These are phyloP conservation scores for Picochlorum sp. DNA, from an alignment of 139 green algal species.

Conservation along the genomic window DNA sequence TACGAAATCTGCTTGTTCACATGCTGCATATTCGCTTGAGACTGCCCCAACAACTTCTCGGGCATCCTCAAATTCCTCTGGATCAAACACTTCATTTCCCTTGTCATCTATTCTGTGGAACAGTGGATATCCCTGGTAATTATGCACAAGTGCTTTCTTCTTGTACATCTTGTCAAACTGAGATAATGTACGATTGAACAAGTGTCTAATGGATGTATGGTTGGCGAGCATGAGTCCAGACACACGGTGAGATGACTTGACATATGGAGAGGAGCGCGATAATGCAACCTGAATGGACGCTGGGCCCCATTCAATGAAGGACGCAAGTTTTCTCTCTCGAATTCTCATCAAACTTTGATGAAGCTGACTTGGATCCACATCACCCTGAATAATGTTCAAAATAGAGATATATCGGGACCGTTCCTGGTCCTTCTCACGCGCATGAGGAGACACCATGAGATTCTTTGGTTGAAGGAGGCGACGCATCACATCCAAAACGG, in stretches of 20 bases:
- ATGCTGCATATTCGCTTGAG: conserved; percentile 77
- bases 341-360: conserved; percentile 97
- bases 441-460: conserved; percentile 82
- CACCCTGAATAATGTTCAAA: conserved; percentile 96
- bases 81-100: conserved; percentile 17
- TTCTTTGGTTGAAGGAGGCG: conserved; percentile 91
- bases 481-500: conserved; percentile 97
- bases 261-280: conserved; percentile 86
- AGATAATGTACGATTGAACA: conserved; percentile 74
- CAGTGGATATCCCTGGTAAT: conserved; percentile 61
- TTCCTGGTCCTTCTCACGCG: conserved; percentile 70
- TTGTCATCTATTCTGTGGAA: conserved; percentile 23
- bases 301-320: conserved; percentile 98
- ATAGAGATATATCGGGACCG: conserved; percentile 93
- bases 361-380: conserved; percentile 88
- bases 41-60: conserved; percentile 71
- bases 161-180: conserved; percentile 95
- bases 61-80: conserved; percentile 90
- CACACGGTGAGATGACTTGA: conserved; percentile 77
- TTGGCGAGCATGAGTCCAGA: conserved; percentile 97
- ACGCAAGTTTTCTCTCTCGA: conserved; percentile 82
- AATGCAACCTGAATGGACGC: conserved; percentile 96
- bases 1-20: conserved; percentile 74
- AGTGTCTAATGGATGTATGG: conserved; percentile 93
- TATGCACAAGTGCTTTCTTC: conserved; percentile 71